Evolutionary conservation across 768 basidiomycete genomes (phyloP), one percentile per base, ranked within the genome.

Genomic region (Tylopilus felleus): DNA sequence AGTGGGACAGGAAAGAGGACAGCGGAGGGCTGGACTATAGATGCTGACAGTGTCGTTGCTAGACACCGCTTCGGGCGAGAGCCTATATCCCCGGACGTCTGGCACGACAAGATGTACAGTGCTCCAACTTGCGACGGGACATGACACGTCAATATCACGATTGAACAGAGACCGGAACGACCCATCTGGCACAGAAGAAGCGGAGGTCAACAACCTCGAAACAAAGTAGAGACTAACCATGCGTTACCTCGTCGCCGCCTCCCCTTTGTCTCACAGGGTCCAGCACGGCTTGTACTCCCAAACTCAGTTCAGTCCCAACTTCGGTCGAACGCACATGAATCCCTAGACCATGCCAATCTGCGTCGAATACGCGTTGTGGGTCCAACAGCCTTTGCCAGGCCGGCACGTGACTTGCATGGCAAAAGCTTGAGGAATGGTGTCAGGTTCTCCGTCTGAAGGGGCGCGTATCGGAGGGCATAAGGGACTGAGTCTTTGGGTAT

Each of bases 381-480:
- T 94, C 91, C 41, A 98, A 75, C 22, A 98, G 77, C 16, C 72
- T 76, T 27, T 0, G 93, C 90, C 21, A 98, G 78, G 14, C 97
- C 95, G 0, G 94, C 92, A 19, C 79, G 74, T 6, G 90, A 84
- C 65, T 97, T 91, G 76, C 96, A 98, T 0, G 97, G 97, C 1
- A 98, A 75, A 12, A 98, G 83, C 67, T 96, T 93, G 53, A 98
- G 78, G 73, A 98, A 97, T 0, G 97, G 96, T 0, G 96, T 98
- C 10, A 99, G 75, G 65, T 98, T 98, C 67, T 98, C 97, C 6
- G 96, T 95, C 91, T 4, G 86, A 90, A 8, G 89, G 88, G n/a
- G 88, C 2, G 88, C 90, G 61, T 94, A 87, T 55, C 86, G 84
- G 23, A 93, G 76, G 42, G 77, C 73, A 53, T 88, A 80, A 16